A percentile compares a stretch with the other conserved stretches of the same genome.
Conservation (phyloP, 352 stramenopile genomes). For the Thraustochytrium sp. region DNA sequence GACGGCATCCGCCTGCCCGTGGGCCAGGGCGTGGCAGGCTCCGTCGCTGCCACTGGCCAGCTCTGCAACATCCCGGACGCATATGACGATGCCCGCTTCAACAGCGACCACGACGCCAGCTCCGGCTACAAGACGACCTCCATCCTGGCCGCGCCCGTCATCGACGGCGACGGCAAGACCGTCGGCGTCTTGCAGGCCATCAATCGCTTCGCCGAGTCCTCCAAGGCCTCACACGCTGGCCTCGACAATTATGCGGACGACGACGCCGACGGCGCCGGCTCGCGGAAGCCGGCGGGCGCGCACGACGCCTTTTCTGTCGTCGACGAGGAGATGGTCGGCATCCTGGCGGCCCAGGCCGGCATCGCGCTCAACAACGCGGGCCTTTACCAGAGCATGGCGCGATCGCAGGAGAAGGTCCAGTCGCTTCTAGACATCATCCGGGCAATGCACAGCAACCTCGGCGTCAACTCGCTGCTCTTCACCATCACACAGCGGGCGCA, state of each 20-base stretch:
- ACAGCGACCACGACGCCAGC: slow-evolving; percentile 71
- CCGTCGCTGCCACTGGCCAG: slow-evolving; percentile 67
- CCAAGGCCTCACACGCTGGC: slow-evolving; percentile 58
- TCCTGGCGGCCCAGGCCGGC: slow-evolving; percentile 72
- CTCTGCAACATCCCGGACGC: slow-evolving; percentile 80
- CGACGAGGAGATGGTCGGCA: slow-evolving; percentile 76
- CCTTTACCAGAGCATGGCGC: slow-evolving; percentile 44
- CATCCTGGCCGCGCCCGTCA: slow-evolving; percentile 77
- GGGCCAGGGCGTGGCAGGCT: slow-evolving; percentile 74
- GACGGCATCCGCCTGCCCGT: slow-evolving; percentile 72
- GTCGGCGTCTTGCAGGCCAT: slow-evolving; percentile 80
- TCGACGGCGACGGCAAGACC: slow-evolving; percentile 64
- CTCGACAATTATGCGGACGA: slow-evolving; percentile 44
- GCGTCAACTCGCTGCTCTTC: slow-evolving; percentile 78
- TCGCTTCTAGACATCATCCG: slow-evolving; percentile 72
- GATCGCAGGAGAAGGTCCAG: slow-evolving; percentile 44
- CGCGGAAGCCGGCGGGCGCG: slow-evolving; percentile 54
- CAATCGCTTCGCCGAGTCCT: slow-evolving; percentile 56
- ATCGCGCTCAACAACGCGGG: slow-evolving; percentile 76
- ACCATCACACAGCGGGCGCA: slow-evolving; percentile 79
- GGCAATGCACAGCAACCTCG: slow-evolving; percentile 74
- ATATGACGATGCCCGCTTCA: slow-evolving; percentile 85
- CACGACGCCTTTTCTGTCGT: slow-evolving; percentile 63
- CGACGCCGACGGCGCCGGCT: neutral
- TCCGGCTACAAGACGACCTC: slow-evolving; percentile 77